phyloP scores from a whole-genome alignment of 805 yeast genomes.

The Torulaspora microellipsoides region DNA sequence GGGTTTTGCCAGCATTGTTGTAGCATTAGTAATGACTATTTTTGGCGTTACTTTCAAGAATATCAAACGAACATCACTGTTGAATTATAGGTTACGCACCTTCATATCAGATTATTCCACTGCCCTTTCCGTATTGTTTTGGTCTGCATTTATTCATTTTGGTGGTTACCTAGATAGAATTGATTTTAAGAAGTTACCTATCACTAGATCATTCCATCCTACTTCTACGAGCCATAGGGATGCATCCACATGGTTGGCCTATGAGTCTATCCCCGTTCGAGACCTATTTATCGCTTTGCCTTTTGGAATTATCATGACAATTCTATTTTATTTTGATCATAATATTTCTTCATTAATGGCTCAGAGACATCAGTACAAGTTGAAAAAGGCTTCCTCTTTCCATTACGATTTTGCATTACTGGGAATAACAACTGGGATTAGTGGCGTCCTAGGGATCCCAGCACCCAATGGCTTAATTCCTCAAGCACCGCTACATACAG shows the following conservation, averaged over 20 bases:
- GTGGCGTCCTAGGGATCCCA: slow-evolving; percentile 87
- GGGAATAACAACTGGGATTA: slow-evolving; percentile 80
- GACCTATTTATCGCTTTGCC: slow-evolving; percentile 88
- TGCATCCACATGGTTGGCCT: slow-evolving; percentile 39
- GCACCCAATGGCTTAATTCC: slow-evolving; percentile 97
- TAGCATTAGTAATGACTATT: slow-evolving; percentile 69
- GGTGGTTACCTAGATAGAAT: slow-evolving; percentile 68
- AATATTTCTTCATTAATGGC: slow-evolving; percentile 92
- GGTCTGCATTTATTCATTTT: slow-evolving; percentile 89
- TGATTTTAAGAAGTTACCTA: slow-evolving; percentile 59
- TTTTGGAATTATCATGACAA: slow-evolving; percentile 80
- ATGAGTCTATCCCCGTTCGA: slow-evolving; percentile 46
- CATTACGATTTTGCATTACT: slow-evolving; percentile 87
- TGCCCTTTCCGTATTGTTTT: slow-evolving; percentile 77
- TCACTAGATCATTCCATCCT: slow-evolving; percentile 69
- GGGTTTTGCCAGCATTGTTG: slow-evolving; percentile 71
- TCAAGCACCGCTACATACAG: slow-evolving; percentile 93
- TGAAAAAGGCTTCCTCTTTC: slow-evolving; percentile 81
- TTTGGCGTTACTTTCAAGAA: slow-evolving; percentile 68
- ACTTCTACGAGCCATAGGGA: slow-evolving; percentile 39
- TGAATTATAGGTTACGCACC: slow-evolving; percentile 57
- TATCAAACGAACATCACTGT: slow-evolving; percentile 49
- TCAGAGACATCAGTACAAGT: slow-evolving; percentile 74
- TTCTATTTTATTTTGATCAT: slow-evolving; percentile 89
- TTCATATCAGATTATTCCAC: slow-evolving; percentile 82